Conservation (phyloP, 2,329 filamentous ascomycete genomes). For the Diplodia corticola region DNA sequence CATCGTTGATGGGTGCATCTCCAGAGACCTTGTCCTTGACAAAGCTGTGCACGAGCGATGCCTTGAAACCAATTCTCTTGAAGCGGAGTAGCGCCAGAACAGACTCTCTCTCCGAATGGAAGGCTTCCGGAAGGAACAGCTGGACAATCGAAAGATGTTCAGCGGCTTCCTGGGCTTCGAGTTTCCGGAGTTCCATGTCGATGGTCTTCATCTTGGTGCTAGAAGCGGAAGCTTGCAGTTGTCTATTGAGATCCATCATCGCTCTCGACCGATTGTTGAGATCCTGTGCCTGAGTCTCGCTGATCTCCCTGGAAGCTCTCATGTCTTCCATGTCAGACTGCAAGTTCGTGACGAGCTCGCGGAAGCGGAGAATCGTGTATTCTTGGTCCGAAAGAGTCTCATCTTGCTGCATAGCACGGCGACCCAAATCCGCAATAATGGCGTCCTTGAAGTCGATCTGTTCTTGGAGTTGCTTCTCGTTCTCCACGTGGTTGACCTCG, state of each 20-base stretch:
- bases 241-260: slow-evolving; percentile 96
- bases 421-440: slow-evolving; percentile 78
- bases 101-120: slow-evolving; percentile 61
- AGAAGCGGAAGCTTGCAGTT: slow-evolving; percentile 83
- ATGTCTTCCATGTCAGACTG: slow-evolving; percentile 90
- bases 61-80: slow-evolving; percentile 86
- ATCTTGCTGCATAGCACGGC: slow-evolving; percentile 73
- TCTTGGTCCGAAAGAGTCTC: slow-evolving; percentile 82
- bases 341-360: slow-evolving; percentile 81
- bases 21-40: slow-evolving; percentile 73
- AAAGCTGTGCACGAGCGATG: slow-evolving; percentile 72
- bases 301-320: slow-evolving; percentile 86
- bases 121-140: slow-evolving; percentile 58
- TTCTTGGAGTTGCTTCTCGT: slow-evolving; percentile 90
- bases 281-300: slow-evolving; percentile 89
- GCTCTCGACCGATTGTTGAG: slow-evolving; percentile 83
- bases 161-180: slow-evolving; percentile 84
- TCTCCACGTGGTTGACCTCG: slow-evolving; percentile 87
- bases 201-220: slow-evolving; percentile 95
- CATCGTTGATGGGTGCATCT: slow-evolving; percentile 66
- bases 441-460: slow-evolving; percentile 87
- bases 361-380: slow-evolving; percentile 84
- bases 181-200: slow-evolving; percentile 79
- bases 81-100: slow-evolving; percentile 87
- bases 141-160: slow-evolving; percentile 89